Conservation (phyloP, 2,329 filamentous ascomycete species). For the Leptographium procerum region DNA sequence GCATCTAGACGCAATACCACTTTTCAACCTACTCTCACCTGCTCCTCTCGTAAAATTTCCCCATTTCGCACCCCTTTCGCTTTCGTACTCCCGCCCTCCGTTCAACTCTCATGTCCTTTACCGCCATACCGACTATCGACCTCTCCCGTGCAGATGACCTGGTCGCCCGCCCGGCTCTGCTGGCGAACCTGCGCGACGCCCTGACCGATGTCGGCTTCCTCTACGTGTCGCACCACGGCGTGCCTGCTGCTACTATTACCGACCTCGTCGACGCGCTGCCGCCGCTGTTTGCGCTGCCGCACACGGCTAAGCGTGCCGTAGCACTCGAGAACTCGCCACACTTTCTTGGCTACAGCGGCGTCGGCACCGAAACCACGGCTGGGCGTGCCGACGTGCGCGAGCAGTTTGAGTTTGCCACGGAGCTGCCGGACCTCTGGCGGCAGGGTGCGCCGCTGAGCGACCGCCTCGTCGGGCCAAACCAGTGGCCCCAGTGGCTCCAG, state of each 20-base stretch:
- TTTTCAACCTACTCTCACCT: too few relatives aligned
- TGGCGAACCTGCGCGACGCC: conserved; percentile 59
- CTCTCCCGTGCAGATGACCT: conserved; percentile 53
- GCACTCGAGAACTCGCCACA: conserved; percentile 48
- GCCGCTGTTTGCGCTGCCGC: too few relatives aligned
- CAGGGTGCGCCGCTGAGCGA: conserved; percentile 62
- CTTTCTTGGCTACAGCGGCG: conserved; percentile 58
- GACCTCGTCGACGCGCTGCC: too few relatives aligned
- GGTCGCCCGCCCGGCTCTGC: conserved; percentile 59
- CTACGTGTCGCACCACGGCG: too few relatives aligned
- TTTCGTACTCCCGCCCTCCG: too few relatives aligned
- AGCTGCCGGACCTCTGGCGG: conserved; percentile 55
- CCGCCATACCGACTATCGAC: conserved; percentile 65
- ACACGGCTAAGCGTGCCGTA: too few relatives aligned
- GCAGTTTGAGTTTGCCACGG: conserved; percentile 77
- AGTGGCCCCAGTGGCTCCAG: too few relatives aligned
- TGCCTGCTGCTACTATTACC: too few relatives aligned
- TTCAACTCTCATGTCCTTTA: too few relatives aligned
- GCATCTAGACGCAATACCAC: too few relatives aligned
- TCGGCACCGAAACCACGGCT: conserved; percentile 61
- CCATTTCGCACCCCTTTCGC: too few relatives aligned
- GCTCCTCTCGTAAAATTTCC: too few relatives aligned
- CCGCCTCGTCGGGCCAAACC: conserved; percentile 65
- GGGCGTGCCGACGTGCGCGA: conserved; percentile 69
- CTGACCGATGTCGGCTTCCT: conserved; percentile 81